Base-by-base conservation (phyloP, 495 filamentous ascomycete genomes). In the Podospora anserina region DNA sequence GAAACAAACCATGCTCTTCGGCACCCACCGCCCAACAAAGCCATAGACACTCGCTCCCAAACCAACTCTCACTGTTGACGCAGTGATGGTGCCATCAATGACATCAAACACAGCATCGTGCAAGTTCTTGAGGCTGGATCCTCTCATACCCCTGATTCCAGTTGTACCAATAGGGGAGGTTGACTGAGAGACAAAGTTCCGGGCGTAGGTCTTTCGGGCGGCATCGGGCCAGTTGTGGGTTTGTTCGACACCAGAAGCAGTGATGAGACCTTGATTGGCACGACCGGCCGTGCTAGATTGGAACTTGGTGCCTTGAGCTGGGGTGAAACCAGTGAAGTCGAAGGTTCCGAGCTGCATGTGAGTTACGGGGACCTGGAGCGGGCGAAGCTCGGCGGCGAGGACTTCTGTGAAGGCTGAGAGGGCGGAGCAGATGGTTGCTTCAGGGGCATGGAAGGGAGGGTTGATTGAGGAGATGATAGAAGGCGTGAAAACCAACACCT, bases 101-200 rank as follows among this genome's bases (percentile, higher is more conserved):
- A 93, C 91, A 78, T 98, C 96, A 75, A 97, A 92, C 20, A 99
- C 88, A 9, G 91, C 89, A 69, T 91, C 86, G 73, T 97, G 91
- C 66, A 99, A 81, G 65, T 90, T 89, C 26, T 91, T 82, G 39
- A 93, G 79, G 4, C 88, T 86, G 58, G 86, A 91, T 5, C 92
- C 93, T 27, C 84, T 85, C 20, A 84, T 66, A 1, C 80, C 79
- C 64, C 80, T 73, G 70, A 83, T 79, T 72, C 81, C 70, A 65
- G 82, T 73, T 5, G 77, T 76, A 66, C 73, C 77, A 72, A 82
- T 83, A 61, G 77, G 80, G 49, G 80, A 84, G 11, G 74, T 69
- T 28, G 78, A 82, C 66, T 85, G 82, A 63, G 80, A 80, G 20
- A 85, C 78, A 73, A 82, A 91, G 72, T 88, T 89, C 65, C 78